These are phyloP conservation scores for Spirogloea muscicola DNA, from an alignment of 139 green algal species.

Conservation along the genomic window DNA sequence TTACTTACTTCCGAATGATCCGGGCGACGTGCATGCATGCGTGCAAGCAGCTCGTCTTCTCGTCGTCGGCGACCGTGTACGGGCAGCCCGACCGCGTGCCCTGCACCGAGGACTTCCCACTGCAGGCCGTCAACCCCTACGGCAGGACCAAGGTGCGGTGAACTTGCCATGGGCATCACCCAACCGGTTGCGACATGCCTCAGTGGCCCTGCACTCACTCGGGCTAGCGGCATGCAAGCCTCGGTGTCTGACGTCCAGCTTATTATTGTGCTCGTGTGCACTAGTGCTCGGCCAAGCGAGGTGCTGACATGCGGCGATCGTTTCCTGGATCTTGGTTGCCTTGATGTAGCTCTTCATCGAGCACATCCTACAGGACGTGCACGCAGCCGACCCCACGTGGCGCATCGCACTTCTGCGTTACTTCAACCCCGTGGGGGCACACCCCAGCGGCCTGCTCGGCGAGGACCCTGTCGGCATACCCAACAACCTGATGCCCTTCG, in stretches of 20 bases:
- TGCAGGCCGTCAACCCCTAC: slow-evolving; percentile 77
- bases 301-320: too few species aligned
- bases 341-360: slow-evolving; percentile 96
- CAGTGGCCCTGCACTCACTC: too few species aligned
- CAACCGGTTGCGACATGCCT: too few species aligned
- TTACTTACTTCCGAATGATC: too few species aligned
- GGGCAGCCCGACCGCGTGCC: slow-evolving; percentile 84
- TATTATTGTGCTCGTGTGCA: too few species aligned
- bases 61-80: slow-evolving; percentile 92
- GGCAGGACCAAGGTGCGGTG: slow-evolving; percentile 85
- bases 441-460: slow-evolving; percentile 71
- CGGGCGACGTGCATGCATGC: too few species aligned
- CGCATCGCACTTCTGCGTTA: slow-evolving; percentile 85
- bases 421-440: slow-evolving; percentile 85
- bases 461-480: slow-evolving; percentile 94
- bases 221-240: too few species aligned
- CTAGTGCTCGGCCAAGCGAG: too few species aligned
- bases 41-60: slow-evolving; percentile 82
- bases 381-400: slow-evolving; percentile 70
- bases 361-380: slow-evolving; percentile 67
- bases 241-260: too few species aligned
- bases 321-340: too few species aligned
- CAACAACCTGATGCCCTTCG: slow-evolving; percentile 99
- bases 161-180: too few species aligned
- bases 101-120: slow-evolving; percentile 76